Evolutionary conservation across 768 basidiomycete species (phyloP).

Genomic region (Postia placenta): DNA sequence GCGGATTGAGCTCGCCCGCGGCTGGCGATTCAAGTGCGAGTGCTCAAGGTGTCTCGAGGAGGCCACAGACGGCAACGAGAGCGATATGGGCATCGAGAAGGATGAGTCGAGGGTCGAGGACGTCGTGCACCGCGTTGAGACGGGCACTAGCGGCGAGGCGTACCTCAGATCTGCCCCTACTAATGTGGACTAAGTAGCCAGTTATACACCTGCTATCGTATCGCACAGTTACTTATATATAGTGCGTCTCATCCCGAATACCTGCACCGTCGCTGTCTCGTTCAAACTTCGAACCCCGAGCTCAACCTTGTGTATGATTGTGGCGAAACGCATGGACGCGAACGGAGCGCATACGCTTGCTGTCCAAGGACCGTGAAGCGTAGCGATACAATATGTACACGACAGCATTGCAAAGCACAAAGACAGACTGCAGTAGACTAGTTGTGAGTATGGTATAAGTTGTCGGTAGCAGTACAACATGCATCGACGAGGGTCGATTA

Average conservation of each 20-base stretch:
- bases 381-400: conserved; percentile 9
- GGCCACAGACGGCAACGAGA: conserved; percentile 16
- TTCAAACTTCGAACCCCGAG: no score
- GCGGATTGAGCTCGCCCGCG: conserved; percentile 68
- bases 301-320: no score
- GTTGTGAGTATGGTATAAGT: not conserved
- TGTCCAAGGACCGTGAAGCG: not conserved
- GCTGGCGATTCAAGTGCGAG: conserved; percentile 76
- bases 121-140: conserved; percentile 22
- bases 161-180: not conserved
- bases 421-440: conserved; percentile 5
- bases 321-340: no score
- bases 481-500: conserved; percentile 9
- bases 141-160: conserved; percentile 6
- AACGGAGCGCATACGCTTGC: not conserved
- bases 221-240: not conserved
- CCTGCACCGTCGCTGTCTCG: no score
- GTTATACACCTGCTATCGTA: no score
- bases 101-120: conserved; percentile 49
- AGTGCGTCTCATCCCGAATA: not conserved
- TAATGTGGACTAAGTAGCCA: not conserved
- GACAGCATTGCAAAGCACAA: conserved; percentile 5
- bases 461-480: not conserved
- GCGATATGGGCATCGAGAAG: conserved; percentile 29
- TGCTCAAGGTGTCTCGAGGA: conserved; percentile 51